Conservation (phyloP, 768 basidiomycete genomes). For the Macrolepiota fuliginosa region DNA sequence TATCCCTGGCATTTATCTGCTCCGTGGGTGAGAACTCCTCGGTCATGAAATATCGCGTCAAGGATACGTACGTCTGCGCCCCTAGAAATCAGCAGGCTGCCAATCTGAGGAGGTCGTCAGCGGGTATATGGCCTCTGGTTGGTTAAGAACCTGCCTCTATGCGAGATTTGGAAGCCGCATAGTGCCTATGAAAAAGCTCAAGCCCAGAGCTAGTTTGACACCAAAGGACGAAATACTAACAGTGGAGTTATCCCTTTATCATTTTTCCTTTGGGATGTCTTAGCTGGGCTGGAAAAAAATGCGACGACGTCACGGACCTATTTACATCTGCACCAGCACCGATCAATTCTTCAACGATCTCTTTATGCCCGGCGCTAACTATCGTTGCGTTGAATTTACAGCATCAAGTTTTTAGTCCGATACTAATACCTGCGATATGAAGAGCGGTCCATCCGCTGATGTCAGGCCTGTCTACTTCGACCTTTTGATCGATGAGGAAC, state of each 20-base stretch:
- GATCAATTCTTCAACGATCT: slow-evolving; percentile 70
- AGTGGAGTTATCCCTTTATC: slow-evolving; percentile 82
- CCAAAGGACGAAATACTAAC: slow-evolving; percentile 42
- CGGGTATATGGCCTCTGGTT: slow-evolving; percentile 21
- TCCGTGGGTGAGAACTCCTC: slow-evolving; percentile 29
- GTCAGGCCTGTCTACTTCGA: slow-evolving; percentile 67
- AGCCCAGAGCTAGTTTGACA: slow-evolving; percentile 18
- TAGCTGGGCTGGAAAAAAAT: slow-evolving; percentile 19
- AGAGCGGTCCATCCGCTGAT: slow-evolving; percentile 74
- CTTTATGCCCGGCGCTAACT: slow-evolving; percentile 84
- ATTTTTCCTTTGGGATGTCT: slow-evolving; percentile 49
- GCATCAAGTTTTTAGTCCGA: background rate
- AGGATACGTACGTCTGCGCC: slow-evolving; percentile 82
- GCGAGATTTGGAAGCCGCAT: slow-evolving; percentile 89
- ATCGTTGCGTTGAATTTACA: slow-evolving; percentile 12
- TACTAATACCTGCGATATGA: slow-evolving; percentile 66
- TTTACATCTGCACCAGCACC: slow-evolving; percentile 84
- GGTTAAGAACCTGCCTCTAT: slow-evolving; percentile 59
- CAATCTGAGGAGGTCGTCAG: slow-evolving; percentile 62
- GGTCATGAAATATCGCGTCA: slow-evolving; percentile 28
- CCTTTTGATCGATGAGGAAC: slow-evolving; percentile 68
- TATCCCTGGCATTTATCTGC: slow-evolving; percentile 93
- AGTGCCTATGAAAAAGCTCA: slow-evolving; percentile 58
- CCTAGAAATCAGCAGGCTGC: slow-evolving; percentile 76
- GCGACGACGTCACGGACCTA: slow-evolving; percentile 25